A percentile compares a stretch with the other conserved stretches of the same genome.
Conservation (phyloP, 2,329 filamentous ascomycete species). For the Amphichorda felina region DNA sequence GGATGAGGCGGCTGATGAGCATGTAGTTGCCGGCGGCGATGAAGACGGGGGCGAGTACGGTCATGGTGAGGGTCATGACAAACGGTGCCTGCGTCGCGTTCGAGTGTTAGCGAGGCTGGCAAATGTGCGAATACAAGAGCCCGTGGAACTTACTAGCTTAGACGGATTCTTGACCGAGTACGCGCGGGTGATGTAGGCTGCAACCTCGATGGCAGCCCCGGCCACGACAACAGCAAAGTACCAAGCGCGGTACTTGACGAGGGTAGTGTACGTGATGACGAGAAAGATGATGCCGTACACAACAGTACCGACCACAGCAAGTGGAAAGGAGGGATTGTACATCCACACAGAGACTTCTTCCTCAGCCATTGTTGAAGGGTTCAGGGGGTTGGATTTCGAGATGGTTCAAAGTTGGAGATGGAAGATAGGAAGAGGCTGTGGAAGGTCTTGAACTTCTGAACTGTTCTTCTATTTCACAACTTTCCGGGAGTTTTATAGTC, state of each 20-base stretch:
- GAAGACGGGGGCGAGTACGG: conserved; percentile 36
- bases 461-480: no score
- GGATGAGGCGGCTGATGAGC: conserved; percentile 33
- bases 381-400: not conserved
- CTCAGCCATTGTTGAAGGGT: conserved; percentile 10
- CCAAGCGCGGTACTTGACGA: conserved; percentile 25
- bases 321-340: conserved; percentile 28
- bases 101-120: not conserved
- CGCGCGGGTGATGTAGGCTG: conserved; percentile 24
- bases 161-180: conserved; percentile 21
- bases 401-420: no score
- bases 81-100: conserved; percentile 18
- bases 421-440: no score
- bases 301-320: conserved; percentile 26
- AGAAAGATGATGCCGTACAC: conserved; percentile 25
- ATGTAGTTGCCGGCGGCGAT: conserved; percentile 38
- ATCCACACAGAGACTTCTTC: conserved; percentile 22
- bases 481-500: no score
- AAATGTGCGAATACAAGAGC: no score
- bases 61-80: conserved; percentile 23
- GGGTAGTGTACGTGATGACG: conserved; percentile 25
- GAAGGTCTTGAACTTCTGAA: no score
- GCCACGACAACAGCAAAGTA: conserved; percentile 30
- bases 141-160: conserved; percentile 16
- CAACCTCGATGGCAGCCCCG: conserved; percentile 27